phyloP scores from a whole-genome alignment of 2,329 filamentous ascomycete species.

The Chaetomiaceae sp. region DNA sequence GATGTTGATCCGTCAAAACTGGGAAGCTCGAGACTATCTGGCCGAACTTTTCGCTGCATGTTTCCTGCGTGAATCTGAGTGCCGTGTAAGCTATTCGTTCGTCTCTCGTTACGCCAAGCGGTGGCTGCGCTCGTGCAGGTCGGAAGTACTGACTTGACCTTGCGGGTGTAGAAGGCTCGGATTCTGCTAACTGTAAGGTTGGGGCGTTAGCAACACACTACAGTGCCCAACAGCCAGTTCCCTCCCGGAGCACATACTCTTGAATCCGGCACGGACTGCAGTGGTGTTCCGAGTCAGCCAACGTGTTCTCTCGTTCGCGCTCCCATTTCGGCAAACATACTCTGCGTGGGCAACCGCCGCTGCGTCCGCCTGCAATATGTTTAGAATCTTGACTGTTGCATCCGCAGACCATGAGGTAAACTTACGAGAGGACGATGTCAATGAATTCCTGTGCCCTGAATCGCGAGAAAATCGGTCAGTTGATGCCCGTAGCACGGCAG shows the following conservation, averaged over 20 bases:
- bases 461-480: slow-evolving; percentile 9
- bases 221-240: background rate
- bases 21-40: slow-evolving; percentile 91
- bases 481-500: background rate
- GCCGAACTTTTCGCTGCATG: slow-evolving; percentile 79
- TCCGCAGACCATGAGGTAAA: background rate
- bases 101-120: background rate
- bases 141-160: slow-evolving; percentile 61
- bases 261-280: slow-evolving; percentile 75
- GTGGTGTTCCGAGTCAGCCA: slow-evolving; percentile 17
- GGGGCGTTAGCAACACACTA: no score
- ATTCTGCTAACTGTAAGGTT: slow-evolving; percentile 74
- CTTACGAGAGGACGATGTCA: slow-evolving; percentile 72
- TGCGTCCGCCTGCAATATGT: slow-evolving; percentile 65
- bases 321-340: slow-evolving; percentile 14
- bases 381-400: slow-evolving; percentile 7
- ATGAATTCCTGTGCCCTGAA: slow-evolving; percentile 76
- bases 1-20: slow-evolving; percentile 67
- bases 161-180: slow-evolving; percentile 86
- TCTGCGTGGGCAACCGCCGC: slow-evolving; percentile 84
- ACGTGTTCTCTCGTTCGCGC: background rate
- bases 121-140: background rate
- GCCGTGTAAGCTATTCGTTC: slow-evolving; percentile 10
- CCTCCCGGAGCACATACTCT: slow-evolving; percentile 35
- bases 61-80: slow-evolving; percentile 75